These are phyloP conservation scores for Carex parvula DNA, from an alignment of 176 grass and related monocot species.

Conservation along the genomic window DNA sequence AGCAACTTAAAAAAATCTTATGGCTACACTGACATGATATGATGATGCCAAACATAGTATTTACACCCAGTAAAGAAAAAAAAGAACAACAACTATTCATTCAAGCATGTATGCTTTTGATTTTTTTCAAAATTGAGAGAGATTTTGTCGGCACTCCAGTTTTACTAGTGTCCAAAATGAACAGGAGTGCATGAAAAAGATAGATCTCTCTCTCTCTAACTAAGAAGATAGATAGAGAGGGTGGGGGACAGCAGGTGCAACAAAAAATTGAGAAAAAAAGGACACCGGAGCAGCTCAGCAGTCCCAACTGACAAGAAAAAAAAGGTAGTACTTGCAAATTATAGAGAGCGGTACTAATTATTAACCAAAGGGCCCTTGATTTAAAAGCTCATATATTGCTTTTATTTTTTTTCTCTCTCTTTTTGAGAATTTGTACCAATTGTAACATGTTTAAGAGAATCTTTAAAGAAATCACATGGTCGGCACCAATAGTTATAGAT, in stretches of 20 bases:
- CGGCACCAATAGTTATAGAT: not conserved
- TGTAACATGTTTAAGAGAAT: not conserved
- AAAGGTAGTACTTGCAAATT: not conserved
- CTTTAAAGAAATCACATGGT: not conserved
- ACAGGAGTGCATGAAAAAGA: conserved; percentile 16
- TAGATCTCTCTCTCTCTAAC: conserved; percentile 8
- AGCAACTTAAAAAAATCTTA: not conserved
- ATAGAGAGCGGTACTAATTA: not conserved
- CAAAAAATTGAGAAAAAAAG: not conserved
- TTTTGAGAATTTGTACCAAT: not conserved
- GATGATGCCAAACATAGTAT: not conserved
- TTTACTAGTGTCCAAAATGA: conserved; percentile 1
- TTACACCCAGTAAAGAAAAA: not conserved
- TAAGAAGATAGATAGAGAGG: not conserved
- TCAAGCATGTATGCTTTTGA: not conserved
- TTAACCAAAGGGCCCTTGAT: not conserved
- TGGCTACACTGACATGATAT: not conserved
- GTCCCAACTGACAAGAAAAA: not conserved
- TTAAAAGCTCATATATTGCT: not conserved
- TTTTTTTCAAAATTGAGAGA: not conserved
- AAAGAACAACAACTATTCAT: not conserved
- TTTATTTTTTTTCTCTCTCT: not conserved
- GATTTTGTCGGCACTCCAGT: conserved; percentile 1
- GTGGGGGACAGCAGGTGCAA: not conserved
- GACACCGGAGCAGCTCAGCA: conserved; percentile 8